Percentiles rank a stretch among this genome's conserved stretches.
Conservation (phyloP, 2,329 filamentous ascomycete genomes). For the Colletotrichum endophyticum region DNA sequence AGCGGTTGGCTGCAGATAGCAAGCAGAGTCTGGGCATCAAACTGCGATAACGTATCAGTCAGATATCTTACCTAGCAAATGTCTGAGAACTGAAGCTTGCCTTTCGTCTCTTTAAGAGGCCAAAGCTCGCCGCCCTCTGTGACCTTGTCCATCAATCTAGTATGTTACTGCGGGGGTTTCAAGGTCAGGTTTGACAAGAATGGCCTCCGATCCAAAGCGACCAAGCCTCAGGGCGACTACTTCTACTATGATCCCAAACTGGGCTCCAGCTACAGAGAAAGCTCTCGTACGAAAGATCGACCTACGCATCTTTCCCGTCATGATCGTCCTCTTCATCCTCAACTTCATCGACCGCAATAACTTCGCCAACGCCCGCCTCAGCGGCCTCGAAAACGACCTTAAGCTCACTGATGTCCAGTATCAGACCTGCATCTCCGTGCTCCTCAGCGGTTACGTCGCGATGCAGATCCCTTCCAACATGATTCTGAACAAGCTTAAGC, state of each 20-base stretch:
- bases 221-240: not conserved
- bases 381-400: conserved; percentile 37
- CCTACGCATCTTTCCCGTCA: conserved; percentile 31
- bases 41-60: not conserved
- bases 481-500: not conserved
- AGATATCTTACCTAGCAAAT: not conserved
- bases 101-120: not conserved
- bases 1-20: not conserved
- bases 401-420: conserved; percentile 34
- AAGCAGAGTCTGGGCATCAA: not conserved
- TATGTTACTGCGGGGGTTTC: rapidly evolving
- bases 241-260: not conserved
- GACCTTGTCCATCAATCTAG: not conserved
- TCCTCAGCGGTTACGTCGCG: not conserved
- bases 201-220: not conserved
- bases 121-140: not conserved
- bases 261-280: conserved; percentile 14
- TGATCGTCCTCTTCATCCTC: conserved; percentile 41
- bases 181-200: not conserved
- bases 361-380: conserved; percentile 25
- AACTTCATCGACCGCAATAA: conserved; percentile 28
- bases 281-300: conserved; percentile 35
- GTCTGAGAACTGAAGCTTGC: rapidly evolving
- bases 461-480: not conserved
- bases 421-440: not conserved